phyloP scores from a whole-genome alignment of 2,329 filamentous ascomycete species.

The Stagonosporopsis tanaceti region DNA sequence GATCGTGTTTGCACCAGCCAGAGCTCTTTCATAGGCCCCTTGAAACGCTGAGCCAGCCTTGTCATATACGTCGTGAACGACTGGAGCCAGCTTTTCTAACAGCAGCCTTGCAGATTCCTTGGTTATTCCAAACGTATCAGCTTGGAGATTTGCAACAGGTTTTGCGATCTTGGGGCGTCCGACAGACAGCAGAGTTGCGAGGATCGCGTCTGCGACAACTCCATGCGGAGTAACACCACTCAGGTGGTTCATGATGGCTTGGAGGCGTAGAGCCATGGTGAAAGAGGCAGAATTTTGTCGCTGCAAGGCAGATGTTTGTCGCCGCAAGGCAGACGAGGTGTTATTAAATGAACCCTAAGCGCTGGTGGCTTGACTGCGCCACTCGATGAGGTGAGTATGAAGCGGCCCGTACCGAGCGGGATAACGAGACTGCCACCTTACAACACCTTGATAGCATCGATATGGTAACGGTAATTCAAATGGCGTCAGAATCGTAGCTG shows the following conservation, averaged over 20 bases:
- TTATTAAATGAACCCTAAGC: constrained; percentile 85
- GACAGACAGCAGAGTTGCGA: background rate
- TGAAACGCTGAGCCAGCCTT: constrained; percentile 29
- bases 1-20: constrained; percentile 25
- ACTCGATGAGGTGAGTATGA: background rate
- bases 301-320: background rate
- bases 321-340: no score
- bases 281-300: background rate
- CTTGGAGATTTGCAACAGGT: background rate
- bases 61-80: constrained; percentile 1
- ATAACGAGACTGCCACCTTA: background rate
- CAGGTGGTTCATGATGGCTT: background rate
- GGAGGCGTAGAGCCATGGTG: background rate
- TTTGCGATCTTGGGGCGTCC: background rate
- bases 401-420: background rate
- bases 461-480: background rate
- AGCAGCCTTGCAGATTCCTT: background rate
- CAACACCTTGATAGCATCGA: no score
- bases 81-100: background rate
- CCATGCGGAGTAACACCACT: background rate
- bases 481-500: no score
- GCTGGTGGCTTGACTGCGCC: constrained; percentile 9
- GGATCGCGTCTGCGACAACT: background rate
- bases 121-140: no score
- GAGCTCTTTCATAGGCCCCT: constrained; percentile 32